Base-by-base conservation (phyloP, 208 protist species). In the Porcisia hertigi region DNA sequence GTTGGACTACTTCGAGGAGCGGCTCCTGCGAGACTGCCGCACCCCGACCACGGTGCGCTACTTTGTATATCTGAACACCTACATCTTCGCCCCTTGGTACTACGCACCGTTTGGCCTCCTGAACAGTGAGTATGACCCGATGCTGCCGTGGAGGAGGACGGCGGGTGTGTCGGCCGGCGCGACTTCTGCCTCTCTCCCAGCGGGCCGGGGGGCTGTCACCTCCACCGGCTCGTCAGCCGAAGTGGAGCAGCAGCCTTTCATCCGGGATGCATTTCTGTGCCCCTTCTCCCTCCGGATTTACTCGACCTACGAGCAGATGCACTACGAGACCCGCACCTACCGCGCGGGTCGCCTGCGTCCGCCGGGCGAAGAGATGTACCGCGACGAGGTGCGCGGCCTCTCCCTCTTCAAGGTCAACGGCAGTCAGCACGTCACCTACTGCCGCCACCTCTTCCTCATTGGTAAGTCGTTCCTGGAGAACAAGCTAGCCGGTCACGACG, bases 381-480 rank as follows among this genome's bases (percentile, higher is more conserved):
- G 91, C 25, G 91, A 97, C 76, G 83, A 83, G 16, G 45, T 71
- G 39, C 90, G 88, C 36, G 91, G 91, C 16, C 76, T 97, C 57
- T 94, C 89, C 1, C 79, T 95, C 57, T 95, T 96, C 76, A 88
- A 95, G 79, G 84, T 97, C 58, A 91, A 96, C 76, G 93, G 93
- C 65, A 93, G 89, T 69, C 80, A 81, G 20, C 71, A 95, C 65
- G 77, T 90, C 23, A 94, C 91, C 36, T 97, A 95, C 80, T 94
- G 88, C 78, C 85, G 93, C 5, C 88, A 96, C 30, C 78, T 97
- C 18, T 96, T 95, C 73, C 83, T 95, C 25, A 64, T 97, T n/a
- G 91, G 91, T 18, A 96, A 96, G 74, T 95, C 90, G 1, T 97
- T 97, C 74, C 88, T 97, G 55, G 91, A 97, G 79, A 97, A 97